Evolutionary conservation across 345 rosid genomes (phyloP), one percentile per base, ranked within the genome.

Genomic region (Dimocarpus longan): DNA sequence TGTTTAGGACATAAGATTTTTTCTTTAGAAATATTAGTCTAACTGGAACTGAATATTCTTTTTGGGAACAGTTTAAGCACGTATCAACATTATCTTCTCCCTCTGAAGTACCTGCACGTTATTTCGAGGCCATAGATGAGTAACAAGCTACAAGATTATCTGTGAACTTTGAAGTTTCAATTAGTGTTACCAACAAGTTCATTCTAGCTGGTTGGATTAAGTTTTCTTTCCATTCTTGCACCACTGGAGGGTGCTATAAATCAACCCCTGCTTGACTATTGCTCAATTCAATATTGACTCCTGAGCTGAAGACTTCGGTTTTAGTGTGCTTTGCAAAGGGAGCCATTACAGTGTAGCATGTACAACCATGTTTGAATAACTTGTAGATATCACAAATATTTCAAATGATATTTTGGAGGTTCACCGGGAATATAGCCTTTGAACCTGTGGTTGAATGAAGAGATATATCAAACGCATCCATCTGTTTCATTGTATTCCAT

Each of bases 21-120:
- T 64, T 19, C 8, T 37, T 66, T 44, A 60, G 44, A 68, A 77
- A 73, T 26, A 16, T 59, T 54, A 70, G 46, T 50, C 43, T 63
- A 52, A 73, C 71, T 43, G 26, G 64, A 10, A 13, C 18, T 44
- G 15, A 18, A 62, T 19, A 24, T 16, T 60, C 13, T 62, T 48
- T 71, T 10, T 62, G 46, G 50, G 9, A 44, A 73, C 90, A 91
- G 93, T 91, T 88, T 82, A 89, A 89, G 80, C 79, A 69, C 22
- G 92, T 90, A n/a, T 91, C 91, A 5, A 60, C 76, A 15, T 43
- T 86, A 81, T 78, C 89, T 73, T 81, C 87, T 56, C 86, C 87
- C 3, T 84, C 87, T 0, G 86, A 87, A 77, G 77, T 86, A 32
- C 89, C 91, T 5, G 74, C 68, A 70, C 24, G 67, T 11, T 89